Base-by-base conservation (phyloP, 2,329 filamentous ascomycete genomes). In the Biscogniauxia sp. region DNA sequence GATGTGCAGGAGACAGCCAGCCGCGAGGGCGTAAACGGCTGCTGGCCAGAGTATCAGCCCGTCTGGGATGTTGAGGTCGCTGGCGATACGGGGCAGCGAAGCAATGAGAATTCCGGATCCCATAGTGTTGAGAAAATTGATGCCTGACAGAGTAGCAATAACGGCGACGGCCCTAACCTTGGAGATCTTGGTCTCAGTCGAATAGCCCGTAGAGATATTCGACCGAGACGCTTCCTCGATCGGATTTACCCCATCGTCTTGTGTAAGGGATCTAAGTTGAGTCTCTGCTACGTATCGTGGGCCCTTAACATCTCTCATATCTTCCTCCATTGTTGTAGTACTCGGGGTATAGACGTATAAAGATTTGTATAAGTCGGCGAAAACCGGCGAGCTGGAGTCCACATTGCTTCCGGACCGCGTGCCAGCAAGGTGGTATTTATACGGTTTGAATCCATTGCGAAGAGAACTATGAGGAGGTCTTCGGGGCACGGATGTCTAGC, bases 51-150 rank as follows among this genome's bases (percentile, higher is more conserved):
- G 71, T 9, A 75, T 69, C 23, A 77, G 66, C 5, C 61, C 63
- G 15, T 68, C 65, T 0, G 70, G 58, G 15, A 75, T 64, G 2
- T 66, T 67, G 53, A 78, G 67, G 17, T 78, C 77, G 0, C 54
- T 49, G 49, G 75, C 74, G 61, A 79, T 77, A 6, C 68, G 72
- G 5, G 76, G 76, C 11, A 78, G 65, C 20, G 71, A 71, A 5
- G 75, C 76, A 53, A 75, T 75, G 53, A 76, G 70, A 54, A 76
- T 74, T 20, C 74, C 74, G 15, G 74, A 76, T 8, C 72, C 73
- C 71, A 76, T 74, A 2, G 73, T 74, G 61, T 74, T 75, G 25
- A 76, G 71, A 54, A 75, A 74, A 62, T 62, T 75, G 54, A 76
- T 68, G 25, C 73, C 72, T 0, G 74, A 70, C 5, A 76, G 69